Evolutionary conservation across 2,329 filamentous ascomycete genomes (phyloP).

Genomic region (Lojkania enalia): DNA sequence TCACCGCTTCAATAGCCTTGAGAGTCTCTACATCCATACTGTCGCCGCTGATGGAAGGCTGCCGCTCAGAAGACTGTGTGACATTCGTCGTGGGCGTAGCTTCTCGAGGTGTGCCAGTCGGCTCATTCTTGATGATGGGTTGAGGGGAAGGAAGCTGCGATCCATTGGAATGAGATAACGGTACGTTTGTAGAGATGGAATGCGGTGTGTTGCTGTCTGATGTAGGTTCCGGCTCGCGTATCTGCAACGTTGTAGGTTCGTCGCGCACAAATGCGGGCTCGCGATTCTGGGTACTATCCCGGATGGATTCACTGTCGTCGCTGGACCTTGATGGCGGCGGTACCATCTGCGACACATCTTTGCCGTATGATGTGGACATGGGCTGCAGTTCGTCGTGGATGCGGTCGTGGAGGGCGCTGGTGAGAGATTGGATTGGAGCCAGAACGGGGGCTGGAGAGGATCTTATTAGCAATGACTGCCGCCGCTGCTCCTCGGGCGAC

Average conservation of each 20-base stretch:
- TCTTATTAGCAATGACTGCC: slow-evolving; percentile 39
- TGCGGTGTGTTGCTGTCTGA: slow-evolving; percentile 13
- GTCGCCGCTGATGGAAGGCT: slow-evolving; percentile 25
- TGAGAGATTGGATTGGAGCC: slow-evolving; percentile 47
- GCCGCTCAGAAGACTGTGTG: slow-evolving; percentile 21
- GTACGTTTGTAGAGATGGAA: slow-evolving; percentile 14
- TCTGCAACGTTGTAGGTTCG: slow-evolving; percentile 32
- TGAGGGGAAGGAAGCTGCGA: slow-evolving; percentile 30
- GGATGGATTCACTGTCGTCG: slow-evolving; percentile 13
- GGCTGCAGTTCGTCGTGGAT: slow-evolving; percentile 18
- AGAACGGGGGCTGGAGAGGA: slow-evolving; percentile 41
- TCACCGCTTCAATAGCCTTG: slow-evolving; percentile 50
- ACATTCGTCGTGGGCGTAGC: slow-evolving; percentile 32
- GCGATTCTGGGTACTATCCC: slow-evolving; percentile 31
- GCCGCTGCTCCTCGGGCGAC: slow-evolving; percentile 50
- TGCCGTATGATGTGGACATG: slow-evolving; percentile 18
- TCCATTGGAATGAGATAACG: slow-evolving; percentile 13
- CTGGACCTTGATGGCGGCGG: slow-evolving; percentile 17
- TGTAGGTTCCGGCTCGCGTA: slow-evolving; percentile 26
- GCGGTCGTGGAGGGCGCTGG: slow-evolving; percentile 25
- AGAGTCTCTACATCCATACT: slow-evolving; percentile 44
- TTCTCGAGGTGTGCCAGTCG: slow-evolving; percentile 42
- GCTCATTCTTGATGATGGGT: slow-evolving; percentile 47
- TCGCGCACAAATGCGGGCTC: slow-evolving; percentile 37
- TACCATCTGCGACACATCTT: slow-evolving; percentile 32